Percentiles rank a stretch among this genome's conserved stretches.
Conservation (phyloP, 306 rosid genomes). For the Vigna hirtella region DNA sequence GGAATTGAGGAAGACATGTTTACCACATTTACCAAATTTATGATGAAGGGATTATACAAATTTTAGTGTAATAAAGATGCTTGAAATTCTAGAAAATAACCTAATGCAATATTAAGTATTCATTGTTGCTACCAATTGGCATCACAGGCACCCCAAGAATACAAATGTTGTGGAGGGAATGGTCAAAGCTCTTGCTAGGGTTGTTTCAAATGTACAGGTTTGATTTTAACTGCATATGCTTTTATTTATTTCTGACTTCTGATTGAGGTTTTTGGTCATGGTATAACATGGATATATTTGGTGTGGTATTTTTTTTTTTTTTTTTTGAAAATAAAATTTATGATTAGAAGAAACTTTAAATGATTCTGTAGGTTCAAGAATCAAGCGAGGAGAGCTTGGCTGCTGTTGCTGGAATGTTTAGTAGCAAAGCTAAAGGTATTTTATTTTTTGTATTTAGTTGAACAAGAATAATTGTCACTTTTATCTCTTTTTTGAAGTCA, state of each 20-base stretch:
- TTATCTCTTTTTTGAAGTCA: conserved; percentile 22
- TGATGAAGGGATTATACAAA: background rate
- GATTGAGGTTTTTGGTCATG: conserved; percentile 7
- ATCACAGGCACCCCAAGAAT: conserved; percentile 85
- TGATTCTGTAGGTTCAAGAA: conserved; percentile 74
- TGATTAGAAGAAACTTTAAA: conserved; percentile 35
- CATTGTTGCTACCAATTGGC: conserved; percentile 38
- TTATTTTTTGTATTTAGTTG: conserved; percentile 29
- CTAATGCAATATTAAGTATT: background rate
- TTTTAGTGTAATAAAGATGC: background rate
- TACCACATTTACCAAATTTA: background rate
- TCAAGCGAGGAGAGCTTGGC: conserved; percentile 95
- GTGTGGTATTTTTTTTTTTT: conserved; percentile 20
- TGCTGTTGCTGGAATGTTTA: conserved; percentile 99
- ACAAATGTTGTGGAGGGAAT: conserved; percentile 97
- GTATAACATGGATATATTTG: conserved; percentile 27
- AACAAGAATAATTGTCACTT: background rate
- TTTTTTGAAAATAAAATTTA: conserved; percentile 26
- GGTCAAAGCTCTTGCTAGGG: conserved; percentile 95
- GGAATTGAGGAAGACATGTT: conserved; percentile 1
- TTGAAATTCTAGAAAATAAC: background rate
- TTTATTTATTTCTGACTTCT: conserved; percentile 14
- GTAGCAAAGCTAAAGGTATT: conserved; percentile 99
- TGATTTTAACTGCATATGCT: conserved; percentile 41
- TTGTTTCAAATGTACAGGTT: conserved; percentile 90